Conservation (phyloP, 1,284 basidiomycete species). For the Serendipita sp. region DNA sequence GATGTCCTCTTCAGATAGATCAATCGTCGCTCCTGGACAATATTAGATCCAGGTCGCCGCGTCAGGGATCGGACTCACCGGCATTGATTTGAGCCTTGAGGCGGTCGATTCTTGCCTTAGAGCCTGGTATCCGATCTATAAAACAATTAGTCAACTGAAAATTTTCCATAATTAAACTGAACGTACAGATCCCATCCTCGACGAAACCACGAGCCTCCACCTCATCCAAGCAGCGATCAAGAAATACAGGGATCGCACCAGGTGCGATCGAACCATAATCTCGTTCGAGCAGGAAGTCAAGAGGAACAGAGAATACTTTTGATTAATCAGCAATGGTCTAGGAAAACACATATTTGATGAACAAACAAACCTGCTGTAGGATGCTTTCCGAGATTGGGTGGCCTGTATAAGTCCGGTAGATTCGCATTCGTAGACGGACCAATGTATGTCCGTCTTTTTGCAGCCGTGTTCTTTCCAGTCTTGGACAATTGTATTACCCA, state of each 20-base stretch:
- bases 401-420: conserved; percentile 55
- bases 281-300: conserved; percentile 50
- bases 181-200: conserved; percentile 71
- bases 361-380: conserved; percentile 41
- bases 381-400: conserved; percentile 31
- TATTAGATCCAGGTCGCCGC: neutral
- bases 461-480: conserved; percentile 55
- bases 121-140: conserved; percentile 69
- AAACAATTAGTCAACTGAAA: conserved; percentile 1
- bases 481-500: conserved; percentile 63
- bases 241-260: conserved; percentile 47
- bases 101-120: conserved; percentile 47
- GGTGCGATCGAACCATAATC: conserved; percentile 38
- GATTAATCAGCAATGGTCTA: conserved; percentile 7
- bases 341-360: neutral
- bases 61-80: conserved; percentile 25
- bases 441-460: conserved; percentile 66
- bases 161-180: neutral
- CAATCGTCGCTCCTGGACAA: conserved; percentile 29
- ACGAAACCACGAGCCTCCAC: conserved; percentile 59
- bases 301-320: conserved; percentile 57
- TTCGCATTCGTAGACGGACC: conserved; percentile 53
- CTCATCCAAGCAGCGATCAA: conserved; percentile 50
- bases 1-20: conserved; percentile 40
- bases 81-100: conserved; percentile 61